phyloP scores from a whole-genome alignment of 164 flowering plant species.

The Cinnamomum chago region DNA sequence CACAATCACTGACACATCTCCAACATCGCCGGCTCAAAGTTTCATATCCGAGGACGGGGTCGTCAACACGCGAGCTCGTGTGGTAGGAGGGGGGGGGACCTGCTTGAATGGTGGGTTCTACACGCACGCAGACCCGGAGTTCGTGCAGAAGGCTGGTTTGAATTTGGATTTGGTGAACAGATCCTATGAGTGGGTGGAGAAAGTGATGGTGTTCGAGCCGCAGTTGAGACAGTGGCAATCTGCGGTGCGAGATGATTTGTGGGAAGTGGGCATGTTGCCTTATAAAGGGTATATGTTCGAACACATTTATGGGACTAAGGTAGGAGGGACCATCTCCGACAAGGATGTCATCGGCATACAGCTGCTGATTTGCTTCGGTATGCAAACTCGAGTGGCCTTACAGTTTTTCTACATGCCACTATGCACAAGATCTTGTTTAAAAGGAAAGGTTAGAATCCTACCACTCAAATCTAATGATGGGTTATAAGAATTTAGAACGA shows the following conservation, averaged over 20 bases:
- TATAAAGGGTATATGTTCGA: slow-evolving; percentile 67
- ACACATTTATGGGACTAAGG: slow-evolving; percentile 67
- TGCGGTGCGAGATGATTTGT: slow-evolving; percentile 63
- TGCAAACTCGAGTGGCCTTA: slow-evolving; percentile 47
- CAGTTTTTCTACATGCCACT: slow-evolving; percentile 53
- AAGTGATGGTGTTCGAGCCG: slow-evolving; percentile 54
- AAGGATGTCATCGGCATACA: slow-evolving; percentile 49
- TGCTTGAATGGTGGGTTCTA: slow-evolving; percentile 77
- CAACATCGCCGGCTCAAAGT: slow-evolving; percentile 44
- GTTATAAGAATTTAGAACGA: no score
- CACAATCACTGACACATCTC: slow-evolving; percentile 38
- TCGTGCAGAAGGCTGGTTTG: slow-evolving; percentile 40
- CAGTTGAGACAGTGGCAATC: slow-evolving; percentile 58
- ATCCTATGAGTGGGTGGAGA: slow-evolving; percentile 79
- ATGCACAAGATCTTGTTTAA: slow-evolving; percentile 51
- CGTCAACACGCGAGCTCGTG: slow-evolving; percentile 51
- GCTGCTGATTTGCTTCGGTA: slow-evolving; percentile 75
- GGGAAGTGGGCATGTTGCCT: slow-evolving; percentile 63
- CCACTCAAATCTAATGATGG: no score
- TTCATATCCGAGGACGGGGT: slow-evolving; percentile 83
- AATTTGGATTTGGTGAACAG: slow-evolving; percentile 35
- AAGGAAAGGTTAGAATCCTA: slow-evolving; percentile 23
- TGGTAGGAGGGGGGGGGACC: slow-evolving; percentile 76
- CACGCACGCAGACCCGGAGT: slow-evolving; percentile 40
- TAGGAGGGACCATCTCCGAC: slow-evolving; percentile 81